These are phyloP conservation scores for Pichia sporocuriosa DNA, from an alignment of 805 yeast species.

Conservation along the genomic window DNA sequence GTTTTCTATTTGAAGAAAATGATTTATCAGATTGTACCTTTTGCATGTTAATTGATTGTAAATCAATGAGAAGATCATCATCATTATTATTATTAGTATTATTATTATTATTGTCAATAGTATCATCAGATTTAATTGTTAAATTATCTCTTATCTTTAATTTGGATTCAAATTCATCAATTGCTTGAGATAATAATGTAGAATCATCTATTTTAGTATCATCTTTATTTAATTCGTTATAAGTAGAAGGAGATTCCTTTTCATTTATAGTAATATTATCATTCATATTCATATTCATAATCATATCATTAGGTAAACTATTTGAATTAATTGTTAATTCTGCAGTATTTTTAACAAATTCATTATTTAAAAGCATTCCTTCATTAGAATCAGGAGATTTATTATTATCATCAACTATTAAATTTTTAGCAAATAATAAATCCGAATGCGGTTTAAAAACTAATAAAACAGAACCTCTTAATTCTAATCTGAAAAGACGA, in stretches of 20 bases:
- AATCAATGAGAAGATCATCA: not conserved
- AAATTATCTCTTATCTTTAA: not conserved
- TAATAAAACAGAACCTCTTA: slow-evolving; percentile 60
- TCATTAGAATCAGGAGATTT: not conserved
- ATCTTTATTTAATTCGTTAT: not conserved
- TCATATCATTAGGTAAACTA: not conserved
- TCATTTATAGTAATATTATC: not conserved
- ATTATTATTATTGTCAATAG: no score
- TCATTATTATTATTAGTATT: not conserved
- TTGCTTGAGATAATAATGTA: not conserved
- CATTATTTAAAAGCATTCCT: not conserved
- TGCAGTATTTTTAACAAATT: slow-evolving; percentile 7
- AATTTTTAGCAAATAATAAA: slow-evolving; percentile 19
- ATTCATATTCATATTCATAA: not conserved
- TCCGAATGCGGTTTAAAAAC: slow-evolving; percentile 54
- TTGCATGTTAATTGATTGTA: not conserved
- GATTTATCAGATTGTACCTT: not conserved
- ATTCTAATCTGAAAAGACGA: slow-evolving; percentile 53
- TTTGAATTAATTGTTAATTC: not conserved
- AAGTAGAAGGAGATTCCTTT: no score
- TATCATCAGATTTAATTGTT: no score
- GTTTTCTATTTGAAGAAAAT: not conserved
- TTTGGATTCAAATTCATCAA: slow-evolving; percentile 6
- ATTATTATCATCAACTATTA: not conserved
- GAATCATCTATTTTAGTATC: slow-evolving; percentile 2